phyloP scores from a whole-genome alignment of 345 rosid species.

The Aethionema arabicum region DNA sequence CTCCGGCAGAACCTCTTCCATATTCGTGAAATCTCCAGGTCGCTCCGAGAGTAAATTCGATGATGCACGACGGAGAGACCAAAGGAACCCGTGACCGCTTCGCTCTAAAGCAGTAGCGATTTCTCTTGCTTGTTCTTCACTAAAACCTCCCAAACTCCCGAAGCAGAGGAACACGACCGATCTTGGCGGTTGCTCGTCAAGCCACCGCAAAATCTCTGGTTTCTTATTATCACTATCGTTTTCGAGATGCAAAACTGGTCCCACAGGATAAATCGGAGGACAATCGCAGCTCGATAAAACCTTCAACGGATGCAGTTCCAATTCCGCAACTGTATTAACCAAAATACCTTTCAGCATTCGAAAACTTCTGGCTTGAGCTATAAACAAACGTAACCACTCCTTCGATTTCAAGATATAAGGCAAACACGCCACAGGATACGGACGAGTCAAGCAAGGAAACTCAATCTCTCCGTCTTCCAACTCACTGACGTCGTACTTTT shows the following conservation, averaged over 20 bases:
- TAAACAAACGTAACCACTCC: background rate
- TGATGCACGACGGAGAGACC: constrained; percentile 50
- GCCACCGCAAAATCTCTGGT: constrained; percentile 48
- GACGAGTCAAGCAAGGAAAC: constrained; percentile 39
- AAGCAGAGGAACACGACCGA: constrained; percentile 69
- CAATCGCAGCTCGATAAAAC: constrained; percentile 1
- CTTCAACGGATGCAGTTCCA: constrained; percentile 43
- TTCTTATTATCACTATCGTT: background rate
- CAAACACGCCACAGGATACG: constrained; percentile 39
- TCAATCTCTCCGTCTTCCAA: constrained; percentile 36
- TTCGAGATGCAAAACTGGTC: constrained; percentile 48
- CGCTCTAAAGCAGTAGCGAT: constrained; percentile 47
- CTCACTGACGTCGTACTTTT: constrained; percentile 29
- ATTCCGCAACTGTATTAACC: constrained; percentile 50
- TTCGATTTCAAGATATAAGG: constrained; percentile 13
- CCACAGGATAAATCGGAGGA: constrained; percentile 43
- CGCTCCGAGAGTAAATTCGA: background rate
- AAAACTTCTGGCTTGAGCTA: constrained; percentile 21
- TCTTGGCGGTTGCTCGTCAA: constrained; percentile 46
- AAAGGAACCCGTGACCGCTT: constrained; percentile 49
- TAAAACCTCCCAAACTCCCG: constrained; percentile 62
- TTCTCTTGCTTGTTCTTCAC: constrained; percentile 45
- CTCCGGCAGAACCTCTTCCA: constrained; percentile 37
- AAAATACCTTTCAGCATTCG: constrained; percentile 46
- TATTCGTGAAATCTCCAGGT: constrained; percentile 31